A percentile compares a stretch with the other conserved stretches of the same genome.
phyloP scores from a whole-genome alignment of 257 asterid genomes.

The Coffea eugenioides region DNA sequence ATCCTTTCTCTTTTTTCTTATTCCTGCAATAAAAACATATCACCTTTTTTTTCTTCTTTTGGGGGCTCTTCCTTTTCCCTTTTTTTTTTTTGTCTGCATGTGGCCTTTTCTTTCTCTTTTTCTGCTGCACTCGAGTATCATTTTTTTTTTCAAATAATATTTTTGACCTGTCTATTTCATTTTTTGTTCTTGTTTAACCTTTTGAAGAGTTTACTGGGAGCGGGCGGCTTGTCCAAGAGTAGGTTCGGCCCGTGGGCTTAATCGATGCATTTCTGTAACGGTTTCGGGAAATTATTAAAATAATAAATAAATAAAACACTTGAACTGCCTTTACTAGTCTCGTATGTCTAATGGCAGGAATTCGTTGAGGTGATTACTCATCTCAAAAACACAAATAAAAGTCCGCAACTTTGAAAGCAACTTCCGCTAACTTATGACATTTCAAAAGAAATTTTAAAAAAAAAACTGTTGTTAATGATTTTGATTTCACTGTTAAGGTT shows the following conservation, averaged over 20 bases:
- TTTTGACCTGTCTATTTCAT: background rate
- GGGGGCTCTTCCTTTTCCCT: background rate
- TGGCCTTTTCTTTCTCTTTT: background rate
- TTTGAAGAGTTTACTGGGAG: no score
- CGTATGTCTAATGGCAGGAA: background rate
- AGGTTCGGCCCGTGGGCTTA: background rate
- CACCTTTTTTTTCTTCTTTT: background rate
- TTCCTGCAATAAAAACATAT: background rate
- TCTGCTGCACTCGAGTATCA: background rate
- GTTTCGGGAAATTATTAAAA: no score
- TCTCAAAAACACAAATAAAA: background rate
- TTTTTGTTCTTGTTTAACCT: background rate
- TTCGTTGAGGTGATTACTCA: background rate
- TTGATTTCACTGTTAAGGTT: constrained; percentile 2
- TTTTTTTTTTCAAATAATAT: background rate
- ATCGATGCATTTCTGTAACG: background rate
- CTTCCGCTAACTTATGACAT: background rate
- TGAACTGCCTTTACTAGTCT: background rate
- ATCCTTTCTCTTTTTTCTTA: background rate
- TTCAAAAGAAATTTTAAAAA: no score
- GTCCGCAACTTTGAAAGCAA: constrained; percentile 11
- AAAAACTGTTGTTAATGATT: background rate
- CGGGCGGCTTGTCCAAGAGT: background rate
- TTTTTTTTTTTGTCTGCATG: background rate
- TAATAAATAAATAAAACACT: no score